Evolutionary conservation across 345 rosid species (phyloP).

Genomic region (Euphorbia peplus): DNA sequence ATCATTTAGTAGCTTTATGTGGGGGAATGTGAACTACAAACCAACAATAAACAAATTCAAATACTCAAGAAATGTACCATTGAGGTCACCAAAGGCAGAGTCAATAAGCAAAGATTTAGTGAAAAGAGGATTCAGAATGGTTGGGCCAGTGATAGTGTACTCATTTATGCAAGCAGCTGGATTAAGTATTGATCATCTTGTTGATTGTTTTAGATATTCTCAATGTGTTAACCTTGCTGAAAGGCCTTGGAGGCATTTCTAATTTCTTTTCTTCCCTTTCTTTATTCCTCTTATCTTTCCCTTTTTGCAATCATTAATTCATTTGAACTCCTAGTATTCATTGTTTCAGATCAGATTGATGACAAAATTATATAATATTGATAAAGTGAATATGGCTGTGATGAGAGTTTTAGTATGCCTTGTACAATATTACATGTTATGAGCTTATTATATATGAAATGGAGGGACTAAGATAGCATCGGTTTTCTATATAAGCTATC

Average conservation of each 20-base stretch:
- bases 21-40: constrained; percentile 84
- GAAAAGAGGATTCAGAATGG: constrained; percentile 79
- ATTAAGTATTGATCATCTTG: constrained; percentile 78
- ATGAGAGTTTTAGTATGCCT: too few species aligned
- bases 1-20: constrained; percentile 77
- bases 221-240: constrained; percentile 83
- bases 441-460: too few species aligned
- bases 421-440: too few species aligned
- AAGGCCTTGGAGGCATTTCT: constrained; percentile 56
- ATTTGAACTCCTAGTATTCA: too few species aligned
- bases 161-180: constrained; percentile 98
- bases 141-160: constrained; percentile 88
- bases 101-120: constrained; percentile 73
- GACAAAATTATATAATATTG: too few species aligned
- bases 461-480: too few species aligned
- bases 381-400: too few species aligned
- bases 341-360: too few species aligned
- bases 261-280: too few species aligned
- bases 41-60: constrained; percentile 65
- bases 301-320: too few species aligned
- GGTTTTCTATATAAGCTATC: too few species aligned
- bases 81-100: constrained; percentile 85
- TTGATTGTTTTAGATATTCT: constrained; percentile 69
- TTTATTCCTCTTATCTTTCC: too few species aligned
- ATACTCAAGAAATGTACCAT: constrained; percentile 75